Conservation (phyloP, 2,329 filamentous ascomycete genomes). For the Penicillium sp. region DNA sequence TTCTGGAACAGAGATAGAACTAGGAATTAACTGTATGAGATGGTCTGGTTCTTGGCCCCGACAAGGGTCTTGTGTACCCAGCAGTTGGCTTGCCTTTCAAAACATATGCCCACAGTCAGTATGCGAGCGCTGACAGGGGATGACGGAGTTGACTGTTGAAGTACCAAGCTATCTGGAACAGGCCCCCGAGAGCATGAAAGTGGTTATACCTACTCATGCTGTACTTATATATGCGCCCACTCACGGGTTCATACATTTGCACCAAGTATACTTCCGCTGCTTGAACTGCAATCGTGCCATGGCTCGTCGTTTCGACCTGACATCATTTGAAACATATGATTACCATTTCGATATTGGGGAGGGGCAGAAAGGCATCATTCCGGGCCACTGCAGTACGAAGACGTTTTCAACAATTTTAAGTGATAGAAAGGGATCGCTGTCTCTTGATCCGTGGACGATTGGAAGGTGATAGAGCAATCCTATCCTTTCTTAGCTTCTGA, state of each 20-base stretch:
- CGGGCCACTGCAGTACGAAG: too few species aligned
- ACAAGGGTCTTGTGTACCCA: constrained; percentile 2
- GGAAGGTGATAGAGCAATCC: too few species aligned
- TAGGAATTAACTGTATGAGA: neutral
- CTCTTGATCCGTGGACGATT: too few species aligned
- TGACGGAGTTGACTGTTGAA: constrained; percentile 2
- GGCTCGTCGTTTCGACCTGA: too few species aligned
- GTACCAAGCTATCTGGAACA: constrained; percentile 1
- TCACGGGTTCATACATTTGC: neutral
- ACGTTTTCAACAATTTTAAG: too few species aligned
- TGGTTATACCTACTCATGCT: constrained; percentile 1
- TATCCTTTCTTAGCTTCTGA: neutral
- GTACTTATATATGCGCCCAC: constrained; percentile 2
- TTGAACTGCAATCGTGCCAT: too few species aligned
- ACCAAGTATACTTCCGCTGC: neutral
- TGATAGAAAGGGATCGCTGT: too few species aligned
- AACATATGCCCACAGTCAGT: neutral
- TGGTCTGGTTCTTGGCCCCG: constrained; percentile 4
- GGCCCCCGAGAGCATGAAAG: neutral
- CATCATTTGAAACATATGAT: too few species aligned
- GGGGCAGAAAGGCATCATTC: too few species aligned
- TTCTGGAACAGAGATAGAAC: neutral
- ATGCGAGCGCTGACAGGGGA: constrained; percentile 1
- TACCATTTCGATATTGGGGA: too few species aligned
- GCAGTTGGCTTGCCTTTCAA: neutral